A percentile compares a stretch with the other conserved stretches of the same genome.
Evolutionary conservation across 73 alveolate genomes (phyloP).

Genomic region (Uronychia binucleata): DNA sequence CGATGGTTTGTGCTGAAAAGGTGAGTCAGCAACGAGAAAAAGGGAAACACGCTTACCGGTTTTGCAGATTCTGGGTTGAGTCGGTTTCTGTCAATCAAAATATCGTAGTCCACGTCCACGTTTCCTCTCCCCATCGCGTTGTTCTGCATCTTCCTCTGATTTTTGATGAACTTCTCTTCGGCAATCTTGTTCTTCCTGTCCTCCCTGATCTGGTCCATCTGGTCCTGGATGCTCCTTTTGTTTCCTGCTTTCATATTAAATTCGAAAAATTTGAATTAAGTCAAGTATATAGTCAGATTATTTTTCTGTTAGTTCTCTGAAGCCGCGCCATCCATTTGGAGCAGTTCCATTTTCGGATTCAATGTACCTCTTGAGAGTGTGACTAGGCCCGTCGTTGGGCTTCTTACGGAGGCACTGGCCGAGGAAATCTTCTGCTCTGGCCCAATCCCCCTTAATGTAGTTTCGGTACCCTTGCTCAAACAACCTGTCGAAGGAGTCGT

Average conservation of each 20-base stretch:
- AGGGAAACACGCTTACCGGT: neutral
- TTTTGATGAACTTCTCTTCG: neutral
- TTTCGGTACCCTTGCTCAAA: constrained; percentile 42
- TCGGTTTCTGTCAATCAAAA: constrained; percentile 43
- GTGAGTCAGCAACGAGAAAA: neutral
- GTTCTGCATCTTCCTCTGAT: neutral
- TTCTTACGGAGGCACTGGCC: constrained; percentile 24
- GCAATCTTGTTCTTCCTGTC: neutral
- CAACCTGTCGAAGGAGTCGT: constrained; percentile 3
- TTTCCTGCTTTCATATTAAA: neutral
- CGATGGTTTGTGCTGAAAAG: neutral
- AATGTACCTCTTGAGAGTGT: constrained; percentile 32
- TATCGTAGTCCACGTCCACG: constrained; percentile 87
- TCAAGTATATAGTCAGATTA: constrained; percentile 29
- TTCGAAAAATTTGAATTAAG: neutral
- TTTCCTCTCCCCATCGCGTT: constrained; percentile 26
- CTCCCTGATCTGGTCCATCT: neutral
- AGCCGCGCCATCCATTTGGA: constrained; percentile 52
- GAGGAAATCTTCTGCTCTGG: constrained; percentile 43
- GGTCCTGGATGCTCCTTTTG: neutral
- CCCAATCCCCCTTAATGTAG: constrained; percentile 65
- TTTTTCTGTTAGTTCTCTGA: constrained; percentile 60
- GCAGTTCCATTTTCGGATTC: constrained; percentile 45
- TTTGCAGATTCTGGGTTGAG: neutral
- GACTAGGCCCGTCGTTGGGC: constrained; percentile 53